phyloP scores from a whole-genome alignment of 2,329 filamentous ascomycete species.

The Nothomitra cinnamomea region DNA sequence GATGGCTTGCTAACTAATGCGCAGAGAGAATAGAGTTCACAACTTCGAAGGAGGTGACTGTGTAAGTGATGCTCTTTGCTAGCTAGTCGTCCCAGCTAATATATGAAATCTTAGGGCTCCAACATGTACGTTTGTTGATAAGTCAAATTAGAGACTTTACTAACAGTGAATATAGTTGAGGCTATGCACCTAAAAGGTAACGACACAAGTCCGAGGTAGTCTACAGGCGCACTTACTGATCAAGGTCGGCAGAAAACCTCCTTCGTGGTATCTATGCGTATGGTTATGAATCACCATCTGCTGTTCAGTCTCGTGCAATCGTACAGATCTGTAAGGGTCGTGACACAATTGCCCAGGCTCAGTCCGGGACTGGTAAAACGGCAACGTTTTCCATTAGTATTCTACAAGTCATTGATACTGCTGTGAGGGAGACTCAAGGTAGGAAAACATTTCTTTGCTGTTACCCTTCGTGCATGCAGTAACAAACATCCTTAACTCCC shows the following conservation, averaged over 20 bases:
- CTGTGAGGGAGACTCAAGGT: constrained; percentile 74
- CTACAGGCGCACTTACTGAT: background rate
- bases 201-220: background rate
- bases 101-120: constrained; percentile 10
- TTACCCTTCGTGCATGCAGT: background rate
- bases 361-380: constrained; percentile 93
- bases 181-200: constrained; percentile 84
- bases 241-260: constrained; percentile 50
- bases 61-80: constrained; percentile 20
- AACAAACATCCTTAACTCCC: background rate
- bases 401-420: constrained; percentile 88
- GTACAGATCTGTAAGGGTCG: constrained; percentile 98
- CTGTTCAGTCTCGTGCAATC: constrained; percentile 93
- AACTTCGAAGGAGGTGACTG: constrained; percentile 94
- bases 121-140: constrained; percentile 11
- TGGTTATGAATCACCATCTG: constrained; percentile 94
- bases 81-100: constrained; percentile 6
- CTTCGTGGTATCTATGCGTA: constrained; percentile 96
- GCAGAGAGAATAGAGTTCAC: constrained; percentile 89
- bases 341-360: constrained; percentile 95
- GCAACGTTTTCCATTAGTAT: constrained; percentile 94
- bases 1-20: constrained; percentile 1
- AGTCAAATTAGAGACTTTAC: background rate
- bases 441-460: constrained; percentile 10
- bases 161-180: constrained; percentile 61